Base-by-base conservation (phyloP, 2,329 filamentous ascomycete genomes). In the Arthrobotrys megalospora region DNA sequence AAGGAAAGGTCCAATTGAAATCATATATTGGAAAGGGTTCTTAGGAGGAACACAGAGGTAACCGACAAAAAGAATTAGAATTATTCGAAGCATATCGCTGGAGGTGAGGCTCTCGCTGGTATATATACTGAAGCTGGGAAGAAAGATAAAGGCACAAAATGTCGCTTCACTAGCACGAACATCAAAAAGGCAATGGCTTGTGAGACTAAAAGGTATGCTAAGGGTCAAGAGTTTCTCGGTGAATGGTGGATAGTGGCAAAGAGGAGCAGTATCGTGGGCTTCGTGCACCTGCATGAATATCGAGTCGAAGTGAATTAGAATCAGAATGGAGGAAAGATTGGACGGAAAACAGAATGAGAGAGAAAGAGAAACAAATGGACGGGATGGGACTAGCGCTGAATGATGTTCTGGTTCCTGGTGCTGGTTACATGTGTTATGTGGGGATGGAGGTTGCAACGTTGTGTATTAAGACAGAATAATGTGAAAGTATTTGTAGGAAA, bases 261-360 rank as follows among this genome's bases (percentile, higher is more conserved):
- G 50, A 32, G 28, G 36, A 11, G 47, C 36, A 43, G 67, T 66
- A 34, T 76, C 53, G 47, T 64, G 55, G 19, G 55, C 21, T 58
- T 58, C 71, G 55, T 76, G 71, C 67, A 76, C 71, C 64, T 41
- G 21, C 64, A 66, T 69, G 63, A 58, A 66, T 24, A 60, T 65
- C 45, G 50, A 45, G 24, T 19, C 32, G n/a, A 60, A 36, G 14
- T 60, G 52, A 64, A 62, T n/a, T 12, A 24, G 24, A 64, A 45
- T 45, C 24, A 19, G 66, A 60, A 64, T 38, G 34, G 38, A 32
- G 36, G 48, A 41, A 41, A 21, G 32, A 45, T 52, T 6, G 21
- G 43, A 58, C 28, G 16, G 4, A 32, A 21, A 28, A 41, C 2
- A 41, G 43, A 55, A 65, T 19, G 50, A 45, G 14, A 41, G 58